Conservation (phyloP, 495 filamentous ascomycete species). For the Trichoderma asperelloides region DNA sequence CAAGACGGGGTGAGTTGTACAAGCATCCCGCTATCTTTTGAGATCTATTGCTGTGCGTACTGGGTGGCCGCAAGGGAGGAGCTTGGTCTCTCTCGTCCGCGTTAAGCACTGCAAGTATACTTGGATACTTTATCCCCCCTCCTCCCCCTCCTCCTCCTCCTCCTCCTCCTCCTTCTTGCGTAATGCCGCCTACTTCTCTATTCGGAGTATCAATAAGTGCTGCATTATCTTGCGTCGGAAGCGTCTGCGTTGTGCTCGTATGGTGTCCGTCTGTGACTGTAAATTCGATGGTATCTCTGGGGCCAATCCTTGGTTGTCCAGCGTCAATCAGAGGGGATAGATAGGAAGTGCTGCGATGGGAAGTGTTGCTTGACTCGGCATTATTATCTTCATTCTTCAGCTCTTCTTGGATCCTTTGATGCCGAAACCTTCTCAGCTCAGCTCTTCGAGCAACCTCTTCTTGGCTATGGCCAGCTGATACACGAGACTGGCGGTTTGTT, state of each 20-base stretch:
- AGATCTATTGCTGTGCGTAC: not conserved
- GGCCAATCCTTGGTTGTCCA: slow-evolving; percentile 13
- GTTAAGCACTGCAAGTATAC: slow-evolving; percentile 7
- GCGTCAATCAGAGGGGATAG: not conserved
- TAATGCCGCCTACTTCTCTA: not conserved
- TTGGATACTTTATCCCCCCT: not conserved
- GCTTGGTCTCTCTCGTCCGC: slow-evolving; percentile 6
- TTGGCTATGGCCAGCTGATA: slow-evolving; percentile 34
- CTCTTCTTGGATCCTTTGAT: slow-evolving; percentile 44
- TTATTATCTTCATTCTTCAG: slow-evolving; percentile 33
- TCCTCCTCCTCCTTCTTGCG: not conserved
- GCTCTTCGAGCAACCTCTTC: slow-evolving; percentile 41
- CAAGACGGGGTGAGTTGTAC: not conserved
- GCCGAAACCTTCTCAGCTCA: slow-evolving; percentile 40
- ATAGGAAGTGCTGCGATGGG: not conserved
- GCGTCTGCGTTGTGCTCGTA: slow-evolving; percentile 19
- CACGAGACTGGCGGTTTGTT: slow-evolving; percentile 27
- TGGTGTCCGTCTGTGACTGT: not conserved
- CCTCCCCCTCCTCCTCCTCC: not conserved
- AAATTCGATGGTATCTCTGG: not conserved
- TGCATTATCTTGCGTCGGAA: slow-evolving; percentile 9
- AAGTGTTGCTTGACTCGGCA: slow-evolving; percentile 35
- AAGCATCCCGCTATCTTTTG: not conserved
- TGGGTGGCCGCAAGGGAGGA: slow-evolving; percentile 12
- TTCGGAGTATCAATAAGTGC: not conserved